Conservation (phyloP, 805 yeast genomes). For the Myxozyma nipponensis region DNA sequence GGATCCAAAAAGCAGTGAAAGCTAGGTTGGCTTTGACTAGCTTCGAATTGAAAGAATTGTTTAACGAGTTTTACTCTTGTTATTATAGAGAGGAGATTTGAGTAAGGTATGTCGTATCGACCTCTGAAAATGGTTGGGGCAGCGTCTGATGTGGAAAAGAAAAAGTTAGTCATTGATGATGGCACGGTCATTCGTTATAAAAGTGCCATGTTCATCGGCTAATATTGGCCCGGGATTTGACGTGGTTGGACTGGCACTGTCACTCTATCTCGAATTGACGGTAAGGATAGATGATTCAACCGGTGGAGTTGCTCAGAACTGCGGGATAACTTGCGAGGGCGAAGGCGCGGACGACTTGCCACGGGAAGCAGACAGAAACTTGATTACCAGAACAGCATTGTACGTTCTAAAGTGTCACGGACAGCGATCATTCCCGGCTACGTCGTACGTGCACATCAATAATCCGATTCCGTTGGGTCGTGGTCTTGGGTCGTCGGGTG, state of each 20-base stretch:
- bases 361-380: slow-evolving; percentile 66
- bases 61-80: no score
- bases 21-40: no score
- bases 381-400: slow-evolving; percentile 88
- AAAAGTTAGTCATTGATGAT: not conserved
- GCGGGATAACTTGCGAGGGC: slow-evolving; percentile 62
- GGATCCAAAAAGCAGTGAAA: no score
- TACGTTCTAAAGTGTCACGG: slow-evolving; percentile 85
- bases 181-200: slow-evolving; percentile 25
- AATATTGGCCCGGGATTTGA: slow-evolving; percentile 99
- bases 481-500: slow-evolving; percentile 96
- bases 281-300: slow-evolving; percentile 57
- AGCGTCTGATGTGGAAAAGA: not conserved
- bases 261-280: slow-evolving; percentile 63
- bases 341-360: slow-evolving; percentile 85
- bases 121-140: not conserved
- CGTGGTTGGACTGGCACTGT: slow-evolving; percentile 87
- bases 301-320: slow-evolving; percentile 56
- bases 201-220: slow-evolving; percentile 94
- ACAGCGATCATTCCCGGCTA: slow-evolving; percentile 70
- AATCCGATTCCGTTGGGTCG: slow-evolving; percentile 96
- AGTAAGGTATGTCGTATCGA: not conserved
- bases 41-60: no score
- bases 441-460: slow-evolving; percentile 72
- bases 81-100: no score